Conservation (phyloP, 2,329 filamentous ascomycete genomes). For the Pseudogymnoascus sp. region DNA sequence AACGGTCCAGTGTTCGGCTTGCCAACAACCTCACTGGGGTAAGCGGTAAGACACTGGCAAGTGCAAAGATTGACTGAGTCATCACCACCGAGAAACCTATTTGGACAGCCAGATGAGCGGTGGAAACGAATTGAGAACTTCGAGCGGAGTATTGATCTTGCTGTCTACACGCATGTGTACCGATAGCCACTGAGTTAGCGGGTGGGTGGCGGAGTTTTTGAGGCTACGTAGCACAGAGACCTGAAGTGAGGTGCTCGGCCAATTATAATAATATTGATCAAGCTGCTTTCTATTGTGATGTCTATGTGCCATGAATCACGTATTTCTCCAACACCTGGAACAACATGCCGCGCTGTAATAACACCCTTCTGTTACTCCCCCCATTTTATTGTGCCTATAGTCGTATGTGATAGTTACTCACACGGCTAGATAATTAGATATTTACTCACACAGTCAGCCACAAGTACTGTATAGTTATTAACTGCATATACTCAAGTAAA, state of each 20-base stretch:
- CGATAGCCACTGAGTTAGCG: neutral
- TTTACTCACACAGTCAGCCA: neutral
- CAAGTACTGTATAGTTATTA: neutral
- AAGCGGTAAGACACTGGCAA: constrained; percentile 56
- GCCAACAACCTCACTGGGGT: constrained; percentile 76
- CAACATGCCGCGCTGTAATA: too few species aligned
- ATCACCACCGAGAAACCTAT: neutral
- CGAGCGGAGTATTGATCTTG: neutral
- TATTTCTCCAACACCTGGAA: neutral
- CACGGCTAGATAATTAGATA: neutral
- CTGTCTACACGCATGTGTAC: neutral
- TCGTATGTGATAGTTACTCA: neutral
- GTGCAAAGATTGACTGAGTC: constrained; percentile 61
- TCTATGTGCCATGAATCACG: neutral
- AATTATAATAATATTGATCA: neutral
- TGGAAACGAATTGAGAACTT: neutral
- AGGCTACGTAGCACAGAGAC: neutral
- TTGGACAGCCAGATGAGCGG: neutral
- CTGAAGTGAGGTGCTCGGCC: neutral
- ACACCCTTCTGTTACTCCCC: too few species aligned
- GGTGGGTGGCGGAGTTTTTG: neutral
- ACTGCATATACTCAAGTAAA: neutral
- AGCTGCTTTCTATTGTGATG: neutral
- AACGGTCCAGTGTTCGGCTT: constrained; percentile 61
- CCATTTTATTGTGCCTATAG: neutral